Base-by-base conservation (phyloP, 179 eudicot species). In the Pouteria campechiana region DNA sequence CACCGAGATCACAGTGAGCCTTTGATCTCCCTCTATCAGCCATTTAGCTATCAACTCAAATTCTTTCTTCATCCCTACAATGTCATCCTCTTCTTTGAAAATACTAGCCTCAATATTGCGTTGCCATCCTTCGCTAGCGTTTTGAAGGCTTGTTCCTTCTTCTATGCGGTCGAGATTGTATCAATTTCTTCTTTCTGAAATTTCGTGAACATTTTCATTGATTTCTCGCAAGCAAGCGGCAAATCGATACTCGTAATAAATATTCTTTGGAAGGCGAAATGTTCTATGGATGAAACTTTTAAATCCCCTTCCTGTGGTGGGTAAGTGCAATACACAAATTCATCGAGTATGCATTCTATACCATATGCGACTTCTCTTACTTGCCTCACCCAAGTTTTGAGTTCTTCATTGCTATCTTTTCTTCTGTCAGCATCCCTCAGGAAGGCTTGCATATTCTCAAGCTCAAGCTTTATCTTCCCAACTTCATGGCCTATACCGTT, bases 331-430 rank as follows among this genome's bases (percentile, higher is more conserved):
- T 64, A 48, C 46, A 64, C 47, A 27, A 38, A 64, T 23, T 64
- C 69, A 51, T 64, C 69, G 1, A 64, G 11, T 11, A 51, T 43
- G 32, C 57, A 48, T 25, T 64, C 69, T 5, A 46, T 47, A 45
- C 57, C 25, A 31, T 25, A 7, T 7, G 63, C 39, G 25, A 57
- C 59, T 39, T 57, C 55, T 34, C 69, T 45, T 1, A 64, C 63
- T 29, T 64, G 69, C 50, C 54, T 46, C 29, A 64, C 59, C 69
- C 69, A 64, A 3, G 69, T 50, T 45, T 64, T 47, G 28, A 63
- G 48, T 15, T 39, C 19, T 33, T 35, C 59, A 23, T 36, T 50
- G 44, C 25, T 64, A 17, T 27, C 44, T 48, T 44, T 38, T 16
- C 46, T 50, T 19, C 54, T 27, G 40, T 64, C 69, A 15, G 69